These are phyloP conservation scores for Chytridium lagenaria DNA, from an alignment of 371 early-diverging fungal species.

Conservation along the genomic window DNA sequence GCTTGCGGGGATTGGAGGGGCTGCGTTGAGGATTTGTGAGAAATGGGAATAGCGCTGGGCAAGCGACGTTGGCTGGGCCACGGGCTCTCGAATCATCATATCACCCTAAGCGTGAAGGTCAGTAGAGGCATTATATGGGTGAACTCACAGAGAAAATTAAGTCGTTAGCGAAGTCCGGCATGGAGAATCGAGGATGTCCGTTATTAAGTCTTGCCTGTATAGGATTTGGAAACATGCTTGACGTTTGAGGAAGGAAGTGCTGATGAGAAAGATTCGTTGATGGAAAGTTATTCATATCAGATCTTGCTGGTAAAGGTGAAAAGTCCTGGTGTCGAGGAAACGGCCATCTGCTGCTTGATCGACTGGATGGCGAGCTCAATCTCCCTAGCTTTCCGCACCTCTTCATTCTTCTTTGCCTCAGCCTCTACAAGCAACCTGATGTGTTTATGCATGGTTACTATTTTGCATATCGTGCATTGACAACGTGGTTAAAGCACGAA, in stretches of 20 bases:
- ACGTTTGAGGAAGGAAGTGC: background rate
- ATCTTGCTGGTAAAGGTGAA: too few species aligned
- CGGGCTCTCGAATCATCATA: background rate
- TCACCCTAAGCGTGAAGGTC: background rate
- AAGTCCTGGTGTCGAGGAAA: background rate
- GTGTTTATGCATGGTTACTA: background rate
- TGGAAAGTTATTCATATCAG: too few species aligned
- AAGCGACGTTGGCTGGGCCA: background rate
- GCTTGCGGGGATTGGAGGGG: background rate
- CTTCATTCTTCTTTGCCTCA: slow-evolving; percentile 8
- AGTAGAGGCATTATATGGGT: background rate
- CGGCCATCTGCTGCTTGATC: background rate
- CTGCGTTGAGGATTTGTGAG: background rate
- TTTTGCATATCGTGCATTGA: background rate
- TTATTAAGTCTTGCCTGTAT: background rate
- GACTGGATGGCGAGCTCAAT: slow-evolving; percentile 10
- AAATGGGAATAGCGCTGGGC: background rate
- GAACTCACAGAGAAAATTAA: background rate
- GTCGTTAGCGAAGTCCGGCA: background rate
- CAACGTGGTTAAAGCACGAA: background rate
- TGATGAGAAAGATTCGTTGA: too few species aligned
- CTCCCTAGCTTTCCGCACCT: slow-evolving; percentile 1
- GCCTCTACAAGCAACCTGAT: slow-evolving; percentile 1
- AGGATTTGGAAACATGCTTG: background rate
- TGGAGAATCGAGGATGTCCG: background rate